A percentile compares a stretch with the other conserved stretches of the same genome.
These are phyloP conservation scores for Tilletia walkeri DNA, from an alignment of 1,284 basidiomycete species.

Conservation along the genomic window DNA sequence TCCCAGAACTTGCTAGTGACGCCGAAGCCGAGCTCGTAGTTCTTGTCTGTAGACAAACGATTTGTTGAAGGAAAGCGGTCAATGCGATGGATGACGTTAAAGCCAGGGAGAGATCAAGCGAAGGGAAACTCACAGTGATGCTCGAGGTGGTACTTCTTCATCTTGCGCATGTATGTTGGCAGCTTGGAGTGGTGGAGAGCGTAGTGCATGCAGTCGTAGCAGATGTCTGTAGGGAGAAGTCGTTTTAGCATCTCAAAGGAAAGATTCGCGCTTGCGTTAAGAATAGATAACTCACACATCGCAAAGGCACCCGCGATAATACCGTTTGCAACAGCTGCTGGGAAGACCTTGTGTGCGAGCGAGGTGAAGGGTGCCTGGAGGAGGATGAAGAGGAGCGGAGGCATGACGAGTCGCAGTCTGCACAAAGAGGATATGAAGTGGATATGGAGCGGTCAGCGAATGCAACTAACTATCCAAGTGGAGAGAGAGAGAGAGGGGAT, in stretches of 20 bases:
- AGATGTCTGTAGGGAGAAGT: conserved; percentile 55
- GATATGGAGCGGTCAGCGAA: too few relatives aligned
- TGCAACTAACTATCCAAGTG: too few relatives aligned
- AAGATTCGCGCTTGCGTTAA: too few relatives aligned
- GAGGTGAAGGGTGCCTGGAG: conserved; percentile 85
- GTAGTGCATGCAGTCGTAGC: conserved; percentile 56
- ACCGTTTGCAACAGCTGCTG: conserved; percentile 80
- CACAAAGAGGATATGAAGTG: background rate
- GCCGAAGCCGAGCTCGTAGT: conserved; percentile 97
- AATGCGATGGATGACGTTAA: background rate
- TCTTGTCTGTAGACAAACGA: conserved; percentile 44
- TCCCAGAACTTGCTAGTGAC: conserved; percentile 97
- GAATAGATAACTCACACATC: conserved; percentile 62
- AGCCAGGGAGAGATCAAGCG: conserved; percentile 6
- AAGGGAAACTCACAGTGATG: conserved; percentile 78
- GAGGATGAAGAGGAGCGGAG: conserved; percentile 76
- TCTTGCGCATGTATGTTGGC: conserved; percentile 79
- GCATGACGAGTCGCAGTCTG: conserved; percentile 80
- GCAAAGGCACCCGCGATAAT: conserved; percentile 86
- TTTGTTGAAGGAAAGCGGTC: conserved; percentile 13
- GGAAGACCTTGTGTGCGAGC: conserved; percentile 81
- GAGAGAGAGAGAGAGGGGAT: background rate
- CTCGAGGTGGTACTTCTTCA: conserved; percentile 98
- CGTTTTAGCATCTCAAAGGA: too few relatives aligned
- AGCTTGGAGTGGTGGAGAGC: conserved; percentile 60